Evolutionary conservation across 1,284 basidiomycete genomes (phyloP), one percentile per base, ranked within the genome.

Genomic region (Phenoliferia sp.): DNA sequence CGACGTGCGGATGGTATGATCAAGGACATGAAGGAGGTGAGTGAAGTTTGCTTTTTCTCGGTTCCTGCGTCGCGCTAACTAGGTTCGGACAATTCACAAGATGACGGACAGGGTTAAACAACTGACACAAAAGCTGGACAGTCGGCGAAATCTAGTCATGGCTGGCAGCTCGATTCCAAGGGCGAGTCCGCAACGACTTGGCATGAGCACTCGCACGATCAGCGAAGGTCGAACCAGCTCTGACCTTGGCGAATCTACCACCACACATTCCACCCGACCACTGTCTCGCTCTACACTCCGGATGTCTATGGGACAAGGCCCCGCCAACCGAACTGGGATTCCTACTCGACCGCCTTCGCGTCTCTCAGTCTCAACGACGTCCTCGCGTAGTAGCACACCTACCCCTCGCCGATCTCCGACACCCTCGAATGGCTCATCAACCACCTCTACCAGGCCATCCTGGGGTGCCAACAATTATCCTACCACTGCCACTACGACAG

Each of bases 21-120:
- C 32, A 58, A 62, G 6, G 73, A 75, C 36, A 74, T 75, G 73
- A 67, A 70, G 57, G 57, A 56, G 48, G 54, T 56, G 50, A 9
- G 50, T 26, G n/a, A 5, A 52, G 48, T 22, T 26, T 19, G 48
- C 9, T 26, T 5, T 26, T 26, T 6, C 48, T 19, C 22, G 19
- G 9, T n/a, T 52, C 48, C 5, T 26, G 48, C 5, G 5, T 6
- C 19, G n/a, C n/a, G n/a, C 48, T 19, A 52, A 52, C 9, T 5
- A 7, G 48, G 9, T 52, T 52, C 9, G 22, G 48, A 52, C 39
- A 44, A 12, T 22, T 44, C 39, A 12, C 39, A 61, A 63, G 33
- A 69, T 74, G 69, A 73, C 71, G 4, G 52, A 65, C 10, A 65
- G 74, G 1, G 69, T 73, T 32, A 67, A 69, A 32, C 57, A 62